Conservation (phyloP, 805 yeast species). For the Schwanniomyces pseudopolymorphus region DNA sequence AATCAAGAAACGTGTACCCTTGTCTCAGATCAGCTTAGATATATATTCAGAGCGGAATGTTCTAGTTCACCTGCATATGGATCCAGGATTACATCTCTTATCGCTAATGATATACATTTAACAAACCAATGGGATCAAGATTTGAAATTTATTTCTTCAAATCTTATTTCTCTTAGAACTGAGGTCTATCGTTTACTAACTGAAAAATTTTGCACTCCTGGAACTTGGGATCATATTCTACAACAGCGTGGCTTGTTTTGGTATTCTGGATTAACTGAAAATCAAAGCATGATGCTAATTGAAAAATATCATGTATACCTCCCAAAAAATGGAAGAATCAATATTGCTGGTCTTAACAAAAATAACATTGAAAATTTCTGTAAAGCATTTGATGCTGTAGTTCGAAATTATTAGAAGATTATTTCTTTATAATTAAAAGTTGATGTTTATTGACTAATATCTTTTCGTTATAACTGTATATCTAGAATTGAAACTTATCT, state of each 20-base stretch:
- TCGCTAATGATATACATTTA: conserved; percentile 15
- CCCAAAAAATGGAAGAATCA: conserved; percentile 30
- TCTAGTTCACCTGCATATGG: conserved; percentile 38
- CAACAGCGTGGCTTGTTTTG: conserved; percentile 32
- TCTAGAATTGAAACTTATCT: too few species aligned
- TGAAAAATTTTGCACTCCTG: conserved; percentile 26
- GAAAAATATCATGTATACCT: conserved; percentile 29
- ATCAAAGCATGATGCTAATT: conserved; percentile 21
- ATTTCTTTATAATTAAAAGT: too few species aligned
- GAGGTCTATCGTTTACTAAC: conserved; percentile 27
- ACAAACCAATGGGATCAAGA: conserved; percentile 24
- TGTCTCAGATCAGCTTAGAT: neutral
- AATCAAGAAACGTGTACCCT: conserved; percentile 15
- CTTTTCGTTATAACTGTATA: too few species aligned
- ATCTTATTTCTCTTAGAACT: conserved; percentile 24
- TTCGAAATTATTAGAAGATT: neutral
- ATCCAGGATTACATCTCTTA: conserved; percentile 27
- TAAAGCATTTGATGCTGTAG: neutral
- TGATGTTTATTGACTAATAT: too few species aligned
- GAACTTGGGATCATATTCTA: conserved; percentile 26
- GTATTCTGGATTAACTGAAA: conserved; percentile 28
- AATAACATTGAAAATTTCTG: conserved; percentile 24
- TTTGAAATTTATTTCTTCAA: conserved; percentile 19
- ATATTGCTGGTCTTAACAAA: conserved; percentile 34
- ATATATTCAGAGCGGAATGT: conserved; percentile 23